Conservation (phyloP, 2,329 filamentous ascomycete species). For the Fulvia fulva region DNA sequence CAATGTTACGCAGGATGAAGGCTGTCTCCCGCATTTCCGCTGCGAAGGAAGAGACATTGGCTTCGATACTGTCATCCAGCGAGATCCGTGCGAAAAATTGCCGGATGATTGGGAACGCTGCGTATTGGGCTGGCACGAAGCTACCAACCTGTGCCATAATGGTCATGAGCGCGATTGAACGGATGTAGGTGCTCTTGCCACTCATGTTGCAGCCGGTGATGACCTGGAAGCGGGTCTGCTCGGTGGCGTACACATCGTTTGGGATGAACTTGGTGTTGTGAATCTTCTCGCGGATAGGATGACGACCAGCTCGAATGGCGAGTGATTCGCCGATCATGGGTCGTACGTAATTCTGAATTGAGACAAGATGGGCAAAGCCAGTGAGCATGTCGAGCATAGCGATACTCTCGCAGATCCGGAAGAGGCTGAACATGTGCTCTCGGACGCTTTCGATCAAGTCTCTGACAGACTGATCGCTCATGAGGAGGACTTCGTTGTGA, state of each 20-base stretch:
- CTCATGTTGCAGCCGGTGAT: slow-evolving; percentile 98
- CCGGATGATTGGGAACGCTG: slow-evolving; percentile 72
- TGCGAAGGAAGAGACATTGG: slow-evolving; percentile 89
- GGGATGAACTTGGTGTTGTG: slow-evolving; percentile 70
- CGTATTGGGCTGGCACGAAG: slow-evolving; percentile 84
- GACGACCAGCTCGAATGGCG: slow-evolving; percentile 69
- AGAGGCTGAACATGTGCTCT: slow-evolving; percentile 66
- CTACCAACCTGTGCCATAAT: slow-evolving; percentile 93
- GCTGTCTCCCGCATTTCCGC: slow-evolving; percentile 95
- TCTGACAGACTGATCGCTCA: slow-evolving; percentile 72
- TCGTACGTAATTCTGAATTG: slow-evolving; percentile 61
- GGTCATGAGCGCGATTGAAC: slow-evolving; percentile 74
- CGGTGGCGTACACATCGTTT: slow-evolving; percentile 83
- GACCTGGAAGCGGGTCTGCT: slow-evolving; percentile 80
- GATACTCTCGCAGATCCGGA: slow-evolving; percentile 80
- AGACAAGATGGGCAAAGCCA: slow-evolving; percentile 71
- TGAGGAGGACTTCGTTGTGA: slow-evolving; percentile 75
- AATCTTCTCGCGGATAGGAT: slow-evolving; percentile 74
- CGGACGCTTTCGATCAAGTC: slow-evolving; percentile 69
- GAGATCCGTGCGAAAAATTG: slow-evolving; percentile 86
- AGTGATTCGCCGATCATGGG: slow-evolving; percentile 67
- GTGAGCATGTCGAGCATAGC: slow-evolving; percentile 68
- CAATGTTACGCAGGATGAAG: slow-evolving; percentile 83
- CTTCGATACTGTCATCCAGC: slow-evolving; percentile 81
- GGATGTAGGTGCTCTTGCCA: slow-evolving; percentile 93